Percentiles rank a stretch among this genome's conserved stretches.
These are phyloP conservation scores for Gynostemma pentaphyllum DNA, from an alignment of 306 rosid species.

Conservation along the genomic window DNA sequence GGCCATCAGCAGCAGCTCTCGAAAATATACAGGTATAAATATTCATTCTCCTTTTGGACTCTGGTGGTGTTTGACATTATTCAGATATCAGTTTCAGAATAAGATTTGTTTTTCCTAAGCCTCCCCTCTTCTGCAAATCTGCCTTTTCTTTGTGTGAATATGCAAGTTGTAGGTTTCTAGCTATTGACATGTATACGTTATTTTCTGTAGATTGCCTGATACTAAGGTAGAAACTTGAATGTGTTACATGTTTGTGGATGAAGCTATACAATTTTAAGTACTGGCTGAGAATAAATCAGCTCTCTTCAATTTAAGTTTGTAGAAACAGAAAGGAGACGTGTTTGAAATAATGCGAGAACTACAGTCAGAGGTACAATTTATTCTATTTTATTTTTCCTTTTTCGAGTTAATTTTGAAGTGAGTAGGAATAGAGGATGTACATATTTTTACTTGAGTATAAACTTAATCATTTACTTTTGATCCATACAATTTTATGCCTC, in stretches of 20 bases:
- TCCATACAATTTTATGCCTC: not conserved
- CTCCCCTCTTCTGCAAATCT: not conserved
- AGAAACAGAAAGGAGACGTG: slow-evolving; percentile 28
- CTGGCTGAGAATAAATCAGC: not conserved
- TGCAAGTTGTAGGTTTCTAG: slow-evolving; percentile 4
- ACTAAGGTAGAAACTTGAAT: not conserved
- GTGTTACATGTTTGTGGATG: not conserved
- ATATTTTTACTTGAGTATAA: too few relatives aligned
- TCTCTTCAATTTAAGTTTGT: not conserved
- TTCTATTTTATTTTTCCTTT: too few relatives aligned
- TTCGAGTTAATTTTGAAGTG: not conserved
- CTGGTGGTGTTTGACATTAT: not conserved
- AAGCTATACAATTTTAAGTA: not conserved
- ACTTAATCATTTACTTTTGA: not conserved
- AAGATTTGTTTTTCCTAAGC: not conserved
- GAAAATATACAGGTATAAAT: slow-evolving; percentile 49
- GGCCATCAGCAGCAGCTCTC: slow-evolving; percentile 87
- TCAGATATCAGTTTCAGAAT: not conserved
- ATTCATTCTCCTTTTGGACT: not conserved
- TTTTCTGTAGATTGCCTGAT: not conserved
- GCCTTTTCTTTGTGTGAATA: not conserved
- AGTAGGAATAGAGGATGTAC: not conserved
- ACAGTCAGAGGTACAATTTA: slow-evolving; percentile 67
- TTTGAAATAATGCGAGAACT: slow-evolving; percentile 97
- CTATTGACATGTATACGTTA: not conserved